Conservation (phyloP, 2,329 filamentous ascomycete species). For the Colletotrichum sidae region DNA sequence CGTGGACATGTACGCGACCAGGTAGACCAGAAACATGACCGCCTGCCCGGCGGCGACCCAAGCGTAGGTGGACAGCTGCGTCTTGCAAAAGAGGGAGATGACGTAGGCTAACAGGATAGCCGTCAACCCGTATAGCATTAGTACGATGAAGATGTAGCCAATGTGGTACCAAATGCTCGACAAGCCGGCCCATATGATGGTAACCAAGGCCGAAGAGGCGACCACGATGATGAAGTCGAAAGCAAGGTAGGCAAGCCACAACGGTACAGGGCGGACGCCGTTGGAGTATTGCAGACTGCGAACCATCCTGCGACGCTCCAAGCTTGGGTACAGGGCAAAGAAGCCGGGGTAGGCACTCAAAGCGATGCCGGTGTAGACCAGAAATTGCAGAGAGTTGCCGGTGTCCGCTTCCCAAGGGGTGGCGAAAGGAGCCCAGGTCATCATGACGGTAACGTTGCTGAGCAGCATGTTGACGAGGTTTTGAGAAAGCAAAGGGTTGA, state of each 20-base stretch:
- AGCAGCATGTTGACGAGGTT: slow-evolving; percentile 76
- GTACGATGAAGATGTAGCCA: slow-evolving; percentile 82
- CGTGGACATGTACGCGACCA: slow-evolving; percentile 77
- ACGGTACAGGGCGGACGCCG: slow-evolving; percentile 81
- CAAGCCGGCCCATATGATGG: slow-evolving; percentile 75
- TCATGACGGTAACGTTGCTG: slow-evolving; percentile 75
- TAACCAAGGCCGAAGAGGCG: slow-evolving; percentile 71
- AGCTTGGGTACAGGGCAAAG: slow-evolving; percentile 89
- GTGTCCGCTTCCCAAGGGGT: slow-evolving; percentile 76
- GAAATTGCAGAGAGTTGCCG: slow-evolving; percentile 81
- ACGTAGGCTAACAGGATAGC: slow-evolving; percentile 83
- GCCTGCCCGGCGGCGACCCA: slow-evolving; percentile 83
- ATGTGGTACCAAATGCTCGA: slow-evolving; percentile 80
- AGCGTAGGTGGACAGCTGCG: slow-evolving; percentile 86
- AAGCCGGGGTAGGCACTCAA: slow-evolving; percentile 85
- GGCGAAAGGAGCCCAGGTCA: slow-evolving; percentile 81
- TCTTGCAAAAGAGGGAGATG: slow-evolving; percentile 82
- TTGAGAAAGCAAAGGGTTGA: slow-evolving; percentile 70
- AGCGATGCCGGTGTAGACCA: slow-evolving; percentile 84
- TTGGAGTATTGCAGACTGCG: slow-evolving; percentile 92
- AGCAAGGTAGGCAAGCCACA: slow-evolving; percentile 85
- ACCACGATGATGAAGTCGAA: slow-evolving; percentile 86
- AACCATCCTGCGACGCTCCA: slow-evolving; percentile 82
- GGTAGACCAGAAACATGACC: slow-evolving; percentile 76
- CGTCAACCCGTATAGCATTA: slow-evolving; percentile 74